Evolutionary conservation across 306 rosid species (phyloP).

Genomic region (peach (Prunus persica)): Prunus_persica_NCBIv2 NC_034014.1:20359501-20360000

Average conservation of each 20-base stretch:
- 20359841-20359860: neutral
- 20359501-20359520: too few relatives aligned
- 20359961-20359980: neutral
- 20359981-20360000: neutral
- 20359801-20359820: conserved; percentile 39
- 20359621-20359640: conserved; percentile 41
- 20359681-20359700: conserved; percentile 59
- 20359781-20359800: conserved; percentile 50
- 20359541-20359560: neutral
- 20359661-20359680: conserved; percentile 80
- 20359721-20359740: conserved; percentile 73
- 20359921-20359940: neutral
- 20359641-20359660: conserved; percentile 73
- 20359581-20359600: neutral
- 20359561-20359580: neutral
- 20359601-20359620: neutral
- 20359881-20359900: neutral
- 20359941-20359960: neutral
- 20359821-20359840: conserved; percentile 27
- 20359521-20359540: too few relatives aligned
- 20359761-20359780: conserved; percentile 63
- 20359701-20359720: conserved; percentile 79
- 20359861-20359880: neutral
- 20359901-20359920: neutral
- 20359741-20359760: conserved; percentile 98